Base-by-base conservation (phyloP, 78 protist species). In the Monosiga brevicollis region DNA sequence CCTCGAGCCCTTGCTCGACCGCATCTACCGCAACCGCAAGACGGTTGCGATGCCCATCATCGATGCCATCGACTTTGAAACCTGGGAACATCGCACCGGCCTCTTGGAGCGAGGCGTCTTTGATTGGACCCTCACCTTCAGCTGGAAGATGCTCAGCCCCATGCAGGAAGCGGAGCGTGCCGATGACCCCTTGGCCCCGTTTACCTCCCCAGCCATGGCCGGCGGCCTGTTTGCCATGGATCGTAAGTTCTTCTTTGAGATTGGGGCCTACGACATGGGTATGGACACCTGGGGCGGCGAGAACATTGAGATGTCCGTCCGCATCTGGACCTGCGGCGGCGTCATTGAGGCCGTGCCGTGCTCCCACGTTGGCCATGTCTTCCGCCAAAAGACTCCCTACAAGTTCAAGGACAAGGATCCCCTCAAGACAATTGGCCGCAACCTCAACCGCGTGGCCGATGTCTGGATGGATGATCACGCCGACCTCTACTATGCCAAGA, bases 211-310 rank as follows among this genome's bases (percentile, higher is more conserved):
- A 38, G 76, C 76, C 76, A 72, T 72, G 76, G 34, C 76, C 29
- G 76, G 76, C 38, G 76, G 76, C 76, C 76, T 72, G 76, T 72
- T 72, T 72, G 76, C 76, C 37, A 72, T 72, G 39, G 39, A 72
- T 11, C 76, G 76, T 10, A 34, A 72, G 39, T 72, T n/a, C 76
- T 72, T 10, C 34, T 1, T 23, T 11, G 10, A 72, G 39, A 1
- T 72, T 34, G 76, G 76, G 40, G 26, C 22, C 29, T 72, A 72
- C 38, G 76, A 72, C 76, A 9, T 34, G 39, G 76, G 38, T 38
- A 72, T 72, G 76, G 10, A 72, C 1, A 34, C 26, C 20, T 72
- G 76, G 76, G 76, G 76, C 38, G 62, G 62, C 62, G 76, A 72
- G 76, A 72, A 72, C 76, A 72, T 72, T 26, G 76, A 72, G 38